phyloP scores from a whole-genome alignment of 768 basidiomycete species.

The Terana coerulea region DNA sequence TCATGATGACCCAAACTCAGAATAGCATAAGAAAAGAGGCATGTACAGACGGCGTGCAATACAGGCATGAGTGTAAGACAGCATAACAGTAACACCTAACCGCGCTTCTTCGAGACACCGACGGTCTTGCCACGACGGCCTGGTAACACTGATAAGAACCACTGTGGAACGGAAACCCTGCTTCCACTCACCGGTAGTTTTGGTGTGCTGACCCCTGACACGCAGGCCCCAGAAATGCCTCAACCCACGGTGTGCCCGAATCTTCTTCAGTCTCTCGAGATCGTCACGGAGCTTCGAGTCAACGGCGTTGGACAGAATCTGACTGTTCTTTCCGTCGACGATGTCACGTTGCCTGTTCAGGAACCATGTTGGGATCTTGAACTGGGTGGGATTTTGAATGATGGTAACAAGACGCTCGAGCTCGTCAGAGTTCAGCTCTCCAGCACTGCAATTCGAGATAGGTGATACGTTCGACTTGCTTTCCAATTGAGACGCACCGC shows the following conservation, averaged over 20 bases:
- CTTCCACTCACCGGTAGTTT: slow-evolving; percentile 80
- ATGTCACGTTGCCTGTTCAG: slow-evolving; percentile 99
- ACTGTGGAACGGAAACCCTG: not conserved
- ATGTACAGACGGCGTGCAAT: slow-evolving; percentile 2
- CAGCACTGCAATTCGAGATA: slow-evolving; percentile 59
- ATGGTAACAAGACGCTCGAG: slow-evolving; percentile 98
- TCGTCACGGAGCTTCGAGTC: slow-evolving; percentile 99
- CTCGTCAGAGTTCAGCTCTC: slow-evolving; percentile 99
- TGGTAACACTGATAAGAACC: slow-evolving; percentile 23
- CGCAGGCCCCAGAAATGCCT: slow-evolving; percentile 93
- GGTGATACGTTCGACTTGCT: too few species aligned
- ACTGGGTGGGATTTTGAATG: slow-evolving; percentile 98
- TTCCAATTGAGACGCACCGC: slow-evolving; percentile 68
- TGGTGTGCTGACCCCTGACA: slow-evolving; percentile 98
- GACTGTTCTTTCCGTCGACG: slow-evolving; percentile 93
- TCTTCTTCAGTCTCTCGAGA: slow-evolving; percentile 98
- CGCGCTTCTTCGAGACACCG: slow-evolving; percentile 91
- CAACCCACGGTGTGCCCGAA: slow-evolving; percentile 92
- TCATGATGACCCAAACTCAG: too few species aligned
- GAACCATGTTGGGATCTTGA: slow-evolving; percentile 99
- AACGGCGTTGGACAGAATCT: slow-evolving; percentile 93
- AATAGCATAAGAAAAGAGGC: slow-evolving; percentile 3
- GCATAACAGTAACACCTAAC: slow-evolving; percentile 30
- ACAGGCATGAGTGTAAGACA: not conserved
- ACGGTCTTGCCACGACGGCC: slow-evolving; percentile 96